Evolutionary conservation across 331 rosid species (phyloP), one percentile per base, ranked within the genome.

Genomic region (Rhamnella rubrinervis): DNA sequence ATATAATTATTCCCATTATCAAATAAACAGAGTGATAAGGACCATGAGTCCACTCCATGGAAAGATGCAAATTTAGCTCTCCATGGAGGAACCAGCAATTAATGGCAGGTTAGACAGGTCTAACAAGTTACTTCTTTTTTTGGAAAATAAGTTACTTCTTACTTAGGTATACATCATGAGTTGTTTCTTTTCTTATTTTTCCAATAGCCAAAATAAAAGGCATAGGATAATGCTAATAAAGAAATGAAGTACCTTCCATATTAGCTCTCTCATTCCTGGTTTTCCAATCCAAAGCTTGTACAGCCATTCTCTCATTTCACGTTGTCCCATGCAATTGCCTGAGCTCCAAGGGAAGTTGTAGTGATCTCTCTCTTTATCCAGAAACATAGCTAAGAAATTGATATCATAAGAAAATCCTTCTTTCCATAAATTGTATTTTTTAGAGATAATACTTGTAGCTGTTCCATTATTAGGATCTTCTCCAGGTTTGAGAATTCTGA

Each of bases 231-330:
- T 47, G 39, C 59, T 59, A 55, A 28, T 5, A 69, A 71, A 73
- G 71, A 63, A n/a, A 37, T 15, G 20, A 31, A 61, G 63, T 74
- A 95, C 99, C 97, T 89, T 95, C 99, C 97, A 89, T 75, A 89
- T 83, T 59, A 91, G 84, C 51, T 87, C 96, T 87, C 97, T 80
- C 75, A 84, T 80, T 80, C 77, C 87, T 70, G 93, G 90, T 74
- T 89, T 95, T 71, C 77, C 76, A 84, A 80, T 67, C 99, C 97
- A 95, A 79, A 95, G 97, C 74, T 75, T 89, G 80, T 71, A 87
- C 65, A 95, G 58, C 99, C 99, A 95, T 83, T 87, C 96, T 83
- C 99, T 91, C 83, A 95, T 74, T 76, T 91, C 99, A 31, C 96
- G 85, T 66, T 91, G 99, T 39, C 97, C 99, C 71, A 95, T 91